These are phyloP conservation scores for Ceratobasidium sp. DNA, from an alignment of 1,284 basidiomycete species.

Conservation along the genomic window DNA sequence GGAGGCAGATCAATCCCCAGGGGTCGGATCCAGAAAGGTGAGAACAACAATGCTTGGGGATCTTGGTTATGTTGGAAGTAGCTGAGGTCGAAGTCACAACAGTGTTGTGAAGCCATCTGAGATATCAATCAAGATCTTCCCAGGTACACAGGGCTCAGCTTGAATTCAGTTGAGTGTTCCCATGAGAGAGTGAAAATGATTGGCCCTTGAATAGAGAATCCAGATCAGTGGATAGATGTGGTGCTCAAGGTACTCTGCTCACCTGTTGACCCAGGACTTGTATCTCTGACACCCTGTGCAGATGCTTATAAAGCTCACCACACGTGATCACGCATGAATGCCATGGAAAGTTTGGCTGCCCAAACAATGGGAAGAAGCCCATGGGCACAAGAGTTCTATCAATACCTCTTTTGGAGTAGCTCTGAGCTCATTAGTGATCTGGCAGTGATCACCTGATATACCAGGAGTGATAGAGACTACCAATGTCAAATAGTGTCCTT, in stretches of 20 bases:
- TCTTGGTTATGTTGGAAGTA: neutral
- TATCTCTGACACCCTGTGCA: neutral
- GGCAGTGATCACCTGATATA: neutral
- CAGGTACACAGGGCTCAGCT: neutral
- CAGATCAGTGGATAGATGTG: no score
- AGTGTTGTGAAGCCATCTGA: slow-evolving; percentile 2
- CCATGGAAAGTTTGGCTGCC: neutral
- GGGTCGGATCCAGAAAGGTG: neutral
- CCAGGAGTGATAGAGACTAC: slow-evolving; percentile 21
- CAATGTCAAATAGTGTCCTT: neutral
- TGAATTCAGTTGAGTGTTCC: neutral
- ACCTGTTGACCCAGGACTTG: neutral
- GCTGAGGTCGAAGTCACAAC: neutral
- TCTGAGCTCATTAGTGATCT: neutral
- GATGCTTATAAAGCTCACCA: neutral
- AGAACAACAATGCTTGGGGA: neutral
- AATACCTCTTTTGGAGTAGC: neutral
- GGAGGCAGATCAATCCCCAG: slow-evolving; percentile 3
- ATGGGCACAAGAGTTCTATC: neutral
- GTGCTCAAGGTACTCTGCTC: neutral
- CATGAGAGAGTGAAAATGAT: neutral
- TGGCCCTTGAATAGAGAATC: no score
- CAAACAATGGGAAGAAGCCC: neutral
- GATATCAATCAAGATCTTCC: neutral
- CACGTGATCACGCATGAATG: neutral